Evolutionary conservation across 768 basidiomycete genomes (phyloP), one percentile per base, ranked within the genome.

Genomic region (Suillus placidus): DNA sequence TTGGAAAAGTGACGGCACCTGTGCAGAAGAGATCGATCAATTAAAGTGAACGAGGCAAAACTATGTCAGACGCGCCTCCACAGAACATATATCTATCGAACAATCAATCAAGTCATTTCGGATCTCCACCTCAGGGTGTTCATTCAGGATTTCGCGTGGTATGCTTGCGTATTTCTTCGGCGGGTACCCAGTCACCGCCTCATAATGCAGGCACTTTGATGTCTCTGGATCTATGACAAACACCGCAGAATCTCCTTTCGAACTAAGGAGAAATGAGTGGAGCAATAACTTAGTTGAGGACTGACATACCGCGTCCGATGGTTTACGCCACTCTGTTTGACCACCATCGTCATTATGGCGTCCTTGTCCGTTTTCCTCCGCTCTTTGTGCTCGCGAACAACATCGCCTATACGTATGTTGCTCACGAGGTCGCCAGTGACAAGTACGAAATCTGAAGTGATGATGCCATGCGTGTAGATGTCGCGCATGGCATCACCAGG

Each of bases 1-100:
- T 75, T 96, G 95, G 80, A 99, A 99, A 6, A 98, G 76, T 1
- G 96, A 96, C 1, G 95, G 95, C 43, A 99, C 93, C 92, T 97
- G 71, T 16, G 60, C 63, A 64, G 60, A 37, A 42, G n/a, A 66
- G 40, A 56, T 47, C 4, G 55, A 43, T 69, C 60, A 56, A 51
- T 12, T n/a, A 49, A n/a, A 4, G 49, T 32, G 49, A 54, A 58
- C 58, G 35, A 10, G 30, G 23, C 43, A 61, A 38, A 9, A 32
- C 20, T 47, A 9, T 23, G 35, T 9, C 35, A n/a, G 42, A 68
- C 82, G 37, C 58, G 94, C 95, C 84, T 97, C 95, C 26, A 94
- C 89, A 26, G 93, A 94, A 80, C 97, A 99, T 40, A 99, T 86
- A 70, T 98, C 95, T 67, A 97, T 96, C 35, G 87, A 87, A 72